A percentile compares a stretch with the other conserved stretches of the same genome.
phyloP scores from a whole-genome alignment of 2,329 filamentous ascomycete genomes.

The Penicillium sp. region DNA sequence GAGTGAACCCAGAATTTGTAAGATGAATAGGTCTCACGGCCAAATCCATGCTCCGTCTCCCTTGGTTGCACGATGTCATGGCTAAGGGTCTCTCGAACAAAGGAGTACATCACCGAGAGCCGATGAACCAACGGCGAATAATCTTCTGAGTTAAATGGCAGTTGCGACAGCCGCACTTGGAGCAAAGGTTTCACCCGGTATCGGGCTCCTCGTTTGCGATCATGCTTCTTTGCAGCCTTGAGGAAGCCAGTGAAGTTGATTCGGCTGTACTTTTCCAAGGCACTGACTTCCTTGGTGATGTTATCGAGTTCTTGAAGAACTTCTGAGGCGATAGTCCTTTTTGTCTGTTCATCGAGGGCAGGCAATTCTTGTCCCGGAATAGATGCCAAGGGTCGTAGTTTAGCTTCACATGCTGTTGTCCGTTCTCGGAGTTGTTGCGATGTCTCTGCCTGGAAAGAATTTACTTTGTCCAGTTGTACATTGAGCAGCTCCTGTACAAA shows the following conservation, averaged over 20 bases:
- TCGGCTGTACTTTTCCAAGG: slow-evolving; percentile 90
- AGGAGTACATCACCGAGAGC: slow-evolving; percentile 93
- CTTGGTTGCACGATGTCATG: slow-evolving; percentile 52
- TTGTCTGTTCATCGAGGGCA: slow-evolving; percentile 42
- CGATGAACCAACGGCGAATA: slow-evolving; percentile 85
- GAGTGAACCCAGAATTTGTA: slow-evolving; percentile 97
- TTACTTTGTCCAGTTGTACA: slow-evolving; percentile 90
- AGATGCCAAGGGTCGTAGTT: slow-evolving; percentile 58
- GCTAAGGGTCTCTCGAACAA: slow-evolving; percentile 74
- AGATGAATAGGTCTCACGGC: slow-evolving; percentile 71
- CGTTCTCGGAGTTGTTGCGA: slow-evolving; percentile 78
- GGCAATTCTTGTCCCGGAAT: slow-evolving; percentile 35
- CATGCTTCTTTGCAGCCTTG: slow-evolving; percentile 99
- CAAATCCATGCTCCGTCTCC: slow-evolving; percentile 48
- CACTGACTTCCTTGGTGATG: slow-evolving; percentile 86
- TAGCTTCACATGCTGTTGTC: slow-evolving; percentile 66
- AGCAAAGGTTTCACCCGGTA: slow-evolving; percentile 91
- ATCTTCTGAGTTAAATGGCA: slow-evolving; percentile 93
- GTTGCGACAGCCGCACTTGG: slow-evolving; percentile 80
- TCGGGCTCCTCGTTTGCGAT: slow-evolving; percentile 79
- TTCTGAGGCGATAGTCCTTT: slow-evolving; percentile 59
- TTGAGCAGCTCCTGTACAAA: slow-evolving; percentile 97
- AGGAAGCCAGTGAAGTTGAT: slow-evolving; percentile 98
- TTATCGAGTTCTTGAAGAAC: slow-evolving; percentile 76
- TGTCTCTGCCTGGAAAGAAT: slow-evolving; percentile 80